Conservation (phyloP, 768 basidiomycete species). For the Tricholoma furcatifolium region DNA sequence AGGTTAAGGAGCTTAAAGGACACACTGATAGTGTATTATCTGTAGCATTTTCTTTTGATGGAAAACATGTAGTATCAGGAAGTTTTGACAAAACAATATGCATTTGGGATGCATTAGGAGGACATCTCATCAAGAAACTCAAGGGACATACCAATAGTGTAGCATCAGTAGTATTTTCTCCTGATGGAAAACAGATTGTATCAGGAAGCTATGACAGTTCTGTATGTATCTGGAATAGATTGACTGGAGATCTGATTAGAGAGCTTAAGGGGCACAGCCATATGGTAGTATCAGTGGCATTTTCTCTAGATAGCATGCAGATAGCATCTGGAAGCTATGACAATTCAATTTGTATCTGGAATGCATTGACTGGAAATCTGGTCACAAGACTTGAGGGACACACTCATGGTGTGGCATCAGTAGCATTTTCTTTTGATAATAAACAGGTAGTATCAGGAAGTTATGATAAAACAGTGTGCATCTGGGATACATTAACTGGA, state of each 20-base stretch:
- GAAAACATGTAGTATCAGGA: background rate
- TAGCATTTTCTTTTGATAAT: background rate
- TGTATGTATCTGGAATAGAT: background rate
- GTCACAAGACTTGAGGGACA: background rate
- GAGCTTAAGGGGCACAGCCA: background rate
- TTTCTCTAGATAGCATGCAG: no score
- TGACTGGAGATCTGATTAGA: background rate
- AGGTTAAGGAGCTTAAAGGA: no score
- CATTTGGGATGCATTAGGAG: background rate
- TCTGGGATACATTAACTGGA: background rate
- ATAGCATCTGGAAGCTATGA: background rate
- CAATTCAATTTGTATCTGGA: background rate
- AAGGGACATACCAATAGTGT: background rate
- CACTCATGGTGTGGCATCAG: background rate
- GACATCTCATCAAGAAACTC: background rate
- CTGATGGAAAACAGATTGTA: background rate
- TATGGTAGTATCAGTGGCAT: no score
- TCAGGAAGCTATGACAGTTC: background rate
- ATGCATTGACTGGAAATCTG: background rate
- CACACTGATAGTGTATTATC: no score
- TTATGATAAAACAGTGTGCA: background rate
- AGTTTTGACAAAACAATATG: background rate
- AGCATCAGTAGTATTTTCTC: background rate
- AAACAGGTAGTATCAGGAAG: background rate
- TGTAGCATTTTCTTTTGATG: background rate